Conservation (phyloP, 2,329 filamentous ascomycete genomes). For the Orbilia blumenaviensis region DNA sequence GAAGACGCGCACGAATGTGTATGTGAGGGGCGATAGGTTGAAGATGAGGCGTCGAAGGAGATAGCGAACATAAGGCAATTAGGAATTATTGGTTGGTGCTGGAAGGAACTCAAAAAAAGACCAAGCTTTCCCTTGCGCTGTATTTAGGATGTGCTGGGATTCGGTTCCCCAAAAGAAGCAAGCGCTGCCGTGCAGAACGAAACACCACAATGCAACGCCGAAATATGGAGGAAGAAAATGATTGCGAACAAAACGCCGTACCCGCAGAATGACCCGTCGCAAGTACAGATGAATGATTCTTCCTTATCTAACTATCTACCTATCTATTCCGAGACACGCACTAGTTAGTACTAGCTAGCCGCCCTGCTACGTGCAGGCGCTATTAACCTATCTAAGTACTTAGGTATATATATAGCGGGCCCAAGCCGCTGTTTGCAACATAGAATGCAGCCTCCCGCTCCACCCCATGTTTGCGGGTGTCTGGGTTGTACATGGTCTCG, state of each 20-base stretch:
- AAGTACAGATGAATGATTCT: too few species aligned
- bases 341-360: too few species aligned
- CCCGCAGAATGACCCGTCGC: too few species aligned
- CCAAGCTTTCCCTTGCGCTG: background rate
- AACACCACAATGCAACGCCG: slow-evolving; percentile 9
- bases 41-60: slow-evolving; percentile 52
- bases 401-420: too few species aligned
- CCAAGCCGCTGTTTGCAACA: background rate
- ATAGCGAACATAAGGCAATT: slow-evolving; percentile 35
- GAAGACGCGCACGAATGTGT: background rate
- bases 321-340: too few species aligned
- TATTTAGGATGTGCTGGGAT: slow-evolving; percentile 11
- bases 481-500: too few species aligned
- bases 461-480: background rate
- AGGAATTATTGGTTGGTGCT: background rate
- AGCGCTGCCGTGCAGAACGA: slow-evolving; percentile 14
- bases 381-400: background rate
- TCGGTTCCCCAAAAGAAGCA: slow-evolving; percentile 23
- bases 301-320: too few species aligned
- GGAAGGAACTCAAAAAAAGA: background rate
- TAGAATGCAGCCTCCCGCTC: background rate
- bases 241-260: background rate
- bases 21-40: slow-evolving; percentile 41
- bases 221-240: background rate
- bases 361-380: background rate